Evolutionary conservation across 306 rosid genomes (phyloP), one percentile per base, ranked within the genome.

Genomic region (Fragaria ananassa): DNA sequence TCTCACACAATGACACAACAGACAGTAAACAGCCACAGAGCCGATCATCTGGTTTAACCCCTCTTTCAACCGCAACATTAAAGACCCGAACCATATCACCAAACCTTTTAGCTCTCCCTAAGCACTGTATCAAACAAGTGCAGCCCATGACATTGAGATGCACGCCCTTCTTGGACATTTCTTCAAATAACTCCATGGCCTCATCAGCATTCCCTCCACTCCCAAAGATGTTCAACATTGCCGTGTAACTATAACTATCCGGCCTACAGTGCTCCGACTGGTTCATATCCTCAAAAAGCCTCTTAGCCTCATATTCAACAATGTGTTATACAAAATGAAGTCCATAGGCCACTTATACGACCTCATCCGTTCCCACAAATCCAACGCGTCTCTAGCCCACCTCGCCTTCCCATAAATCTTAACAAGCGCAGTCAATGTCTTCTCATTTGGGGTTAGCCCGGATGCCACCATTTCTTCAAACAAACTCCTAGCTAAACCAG

Each of bases 381-480:
- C 93, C 78, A 92, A 50, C 6, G 97, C 98, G 72, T 92, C 98
- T 13, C 88, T 67, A 67, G 96, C 83, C 99, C 98, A 92, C 86
- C 98, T 88, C 0, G 99, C 95, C 90, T 91, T 96, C 18, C 99
- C 99, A 75, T 92, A 96, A 61, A 91, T 90, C 88, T 96, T 96
- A 41, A 92, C 88, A 17, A 96, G 81, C 2, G 93, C 97, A 0
- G 98, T 96, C 41, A 92, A 72, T 7, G 99, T 92, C 79, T 91
- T 96, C 90, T 89, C 98, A 73, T 89, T 89, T 0, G 97, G 98
- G 4, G 74, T 71, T 58, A 96, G 78, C 70, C 98, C 97, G 0
- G 91, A 88, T 4, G 79, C 93, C 18, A 96, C 71, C 98, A 92
- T 88, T 83, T 96, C 98, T 23, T 91, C 91, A 15, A 96, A 96